Evolutionary conservation across 1,284 basidiomycete genomes (phyloP).

Genomic region (Irpex sp.): DNA sequence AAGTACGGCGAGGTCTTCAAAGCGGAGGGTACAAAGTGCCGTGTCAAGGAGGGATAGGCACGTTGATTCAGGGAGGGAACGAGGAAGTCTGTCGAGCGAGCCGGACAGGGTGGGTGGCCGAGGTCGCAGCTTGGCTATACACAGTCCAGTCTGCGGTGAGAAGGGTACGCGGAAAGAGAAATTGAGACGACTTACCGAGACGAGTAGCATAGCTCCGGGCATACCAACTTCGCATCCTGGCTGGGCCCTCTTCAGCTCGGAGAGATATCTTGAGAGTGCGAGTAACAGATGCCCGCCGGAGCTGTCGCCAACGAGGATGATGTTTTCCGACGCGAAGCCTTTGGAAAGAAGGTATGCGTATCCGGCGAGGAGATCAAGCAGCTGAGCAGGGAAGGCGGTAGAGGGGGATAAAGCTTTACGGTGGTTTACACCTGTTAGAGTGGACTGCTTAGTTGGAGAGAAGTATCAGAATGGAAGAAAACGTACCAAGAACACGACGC

Average conservation of each 20-base stretch:
- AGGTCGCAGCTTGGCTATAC: slow-evolving; percentile 13
- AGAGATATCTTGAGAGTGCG: slow-evolving; percentile 9
- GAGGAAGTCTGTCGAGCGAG: slow-evolving; percentile 9
- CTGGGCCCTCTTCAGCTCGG: slow-evolving; percentile 3
- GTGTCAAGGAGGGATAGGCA: slow-evolving; percentile 11
- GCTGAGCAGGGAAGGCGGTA: slow-evolving; percentile 9
- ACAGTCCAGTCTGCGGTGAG: neutral
- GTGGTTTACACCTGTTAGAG: slow-evolving; percentile 8
- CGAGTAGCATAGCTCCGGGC: slow-evolving; percentile 9
- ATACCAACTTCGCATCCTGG: slow-evolving; percentile 8
- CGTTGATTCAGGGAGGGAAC: slow-evolving; percentile 12
- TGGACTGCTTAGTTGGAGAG: neutral
- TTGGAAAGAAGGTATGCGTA: slow-evolving; percentile 8
- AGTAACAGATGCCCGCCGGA: slow-evolving; percentile 11
- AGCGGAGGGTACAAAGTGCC: slow-evolving; percentile 6
- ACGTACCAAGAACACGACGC: slow-evolving; percentile 6
- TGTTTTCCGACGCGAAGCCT: slow-evolving; percentile 7
- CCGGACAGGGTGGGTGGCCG: slow-evolving; percentile 2
- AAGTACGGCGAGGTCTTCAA: slow-evolving; percentile 6
- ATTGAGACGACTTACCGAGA: slow-evolving; percentile 6
- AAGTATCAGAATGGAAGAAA: neutral
- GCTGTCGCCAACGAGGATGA: slow-evolving; percentile 10
- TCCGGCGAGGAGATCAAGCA: slow-evolving; percentile 9
- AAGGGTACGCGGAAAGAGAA: neutral
- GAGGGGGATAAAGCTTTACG: slow-evolving; percentile 9